Base-by-base conservation (phyloP, 345 rosid species). In the Gossypium thurberi region DNA sequence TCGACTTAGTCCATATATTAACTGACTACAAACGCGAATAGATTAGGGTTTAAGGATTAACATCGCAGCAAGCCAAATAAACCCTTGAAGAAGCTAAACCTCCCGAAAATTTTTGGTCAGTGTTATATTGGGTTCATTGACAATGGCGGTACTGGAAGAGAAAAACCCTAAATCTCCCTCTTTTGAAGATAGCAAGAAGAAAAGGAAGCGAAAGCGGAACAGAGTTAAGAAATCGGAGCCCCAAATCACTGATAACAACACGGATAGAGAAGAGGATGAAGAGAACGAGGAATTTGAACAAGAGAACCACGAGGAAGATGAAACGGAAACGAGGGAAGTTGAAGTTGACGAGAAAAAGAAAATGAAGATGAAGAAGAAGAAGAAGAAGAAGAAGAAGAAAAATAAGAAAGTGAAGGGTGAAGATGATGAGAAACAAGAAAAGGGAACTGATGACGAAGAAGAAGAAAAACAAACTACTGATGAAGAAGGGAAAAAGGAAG, bases 191-290 rank as follows among this genome's bases (percentile, higher is more conserved):
- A 53, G 55, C 52, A 85, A 81, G 80, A 80, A 48, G 73, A 79
- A 83, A 78, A 82, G 84, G 58, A 74, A 74, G 62, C 75, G 88
- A 28, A 85, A 85, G 58, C 75, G 86, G 58, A 80, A 26, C 66
- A 78, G 81, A 78, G 76, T 65, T 74, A 85, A 81, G 77, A 79
- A 77, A 53, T 73, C 72, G 1, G 78, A 81, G 55, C 74, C 42
- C 52, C 44, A 26, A 23, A 53, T 7, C 25, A 44, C 10, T 2
- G 77, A 73, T 42, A 37, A 40, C 33, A 57, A 42, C 42, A 25
- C 59, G n/a, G 72, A 48, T 23, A 40, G 55, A 55, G 73, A 61
- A 46, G 28, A 21, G 11, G 52, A 21, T 21, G 59, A 55, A 20
- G 61, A 53, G 57, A 25, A 11, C 4, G 79, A 80, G 74, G 80